Evolutionary conservation across 352 stramenopile species (phyloP), one percentile per base, ranked within the genome.

Genomic region (Phytophthora multivora): DNA sequence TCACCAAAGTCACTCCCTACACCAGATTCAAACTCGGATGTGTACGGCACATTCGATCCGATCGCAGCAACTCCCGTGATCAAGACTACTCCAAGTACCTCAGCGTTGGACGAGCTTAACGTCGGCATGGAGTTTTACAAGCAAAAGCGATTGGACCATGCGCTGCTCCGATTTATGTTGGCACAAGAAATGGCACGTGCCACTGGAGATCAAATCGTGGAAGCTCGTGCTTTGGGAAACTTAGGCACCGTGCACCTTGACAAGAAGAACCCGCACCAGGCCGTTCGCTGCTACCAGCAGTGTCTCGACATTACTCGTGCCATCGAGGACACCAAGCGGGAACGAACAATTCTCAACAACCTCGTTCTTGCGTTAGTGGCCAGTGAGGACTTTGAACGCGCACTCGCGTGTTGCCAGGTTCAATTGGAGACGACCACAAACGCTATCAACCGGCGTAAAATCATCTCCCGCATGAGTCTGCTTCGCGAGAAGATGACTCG

Each of bases 331-430:
- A 74, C 77, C 19, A 94, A 93, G 56, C 76, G 86, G 8, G 86
- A 94, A 51, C 83, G 83, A 11, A 90, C 82, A 4, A 93, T 94
- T 53, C 72, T 94, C 15, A 93, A 94, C 67, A 94, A 94, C 48
- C 69, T 94, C 9, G 82, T 94, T 36, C 82, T 94, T 15, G 81
- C 86, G 8, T 66, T 88, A 36, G 88, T 88, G 50, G 86, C 81
- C 1, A 76, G 72, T 23, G 75, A 89, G 15, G 73, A 90, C 41
- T 88, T 80, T 18, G 63, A 78, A 12, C 68, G 71, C 8, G 81
- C 83, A 26, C 77, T 90, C 45, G 50, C 58, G 18, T 90, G 81
- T 59, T 93, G 76, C 49, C 68, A 90, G 41, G 68, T 93, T 16
- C 83, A 92, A 45, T 58, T 94, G 18, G 71, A 89, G 16, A 86